Evolutionary conservation across 495 filamentous ascomycete species (phyloP).

Genomic region (Chaetomidium leptoderma): DNA sequence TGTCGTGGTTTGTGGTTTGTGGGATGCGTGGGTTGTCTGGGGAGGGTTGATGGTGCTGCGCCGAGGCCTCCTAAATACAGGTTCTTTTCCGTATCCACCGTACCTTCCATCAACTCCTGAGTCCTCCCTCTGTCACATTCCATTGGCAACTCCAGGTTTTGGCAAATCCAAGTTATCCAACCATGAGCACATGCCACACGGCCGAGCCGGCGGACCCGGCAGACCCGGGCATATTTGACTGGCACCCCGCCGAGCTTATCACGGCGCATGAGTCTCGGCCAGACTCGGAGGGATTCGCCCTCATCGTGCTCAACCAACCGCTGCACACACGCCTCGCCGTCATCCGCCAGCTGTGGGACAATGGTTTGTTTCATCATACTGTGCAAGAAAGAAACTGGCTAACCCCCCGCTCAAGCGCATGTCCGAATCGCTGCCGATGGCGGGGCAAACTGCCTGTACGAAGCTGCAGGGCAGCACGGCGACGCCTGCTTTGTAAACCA

Average conservation of each 20-base stretch:
- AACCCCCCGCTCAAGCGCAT: slow-evolving; percentile 39
- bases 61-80: no score
- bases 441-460: slow-evolving; percentile 76
- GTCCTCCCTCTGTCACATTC: no score
- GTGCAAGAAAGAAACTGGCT: background rate
- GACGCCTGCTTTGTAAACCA: slow-evolving; percentile 23
- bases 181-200: background rate
- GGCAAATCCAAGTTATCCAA: no score
- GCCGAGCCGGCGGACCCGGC: background rate
- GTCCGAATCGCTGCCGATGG: slow-evolving; percentile 79
- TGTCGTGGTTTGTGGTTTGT: no score
- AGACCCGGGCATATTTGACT: background rate
- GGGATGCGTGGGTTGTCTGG: no score
- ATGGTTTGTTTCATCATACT: slow-evolving; percentile 43
- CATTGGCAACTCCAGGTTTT: no score
- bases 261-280: no score
- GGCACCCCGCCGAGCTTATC: slow-evolving; percentile 4
- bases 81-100: no score
- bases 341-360: slow-evolving; percentile 51
- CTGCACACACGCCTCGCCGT: slow-evolving; percentile 51
- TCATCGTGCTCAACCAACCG: slow-evolving; percentile 70
- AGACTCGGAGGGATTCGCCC: slow-evolving; percentile 40
- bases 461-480: slow-evolving; percentile 38
- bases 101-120: no score
- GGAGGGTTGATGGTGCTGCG: no score